A percentile compares a stretch with the other conserved stretches of the same genome.
Conservation (phyloP, 129 eudicot species). For the Saposhnikovia divaricata region DNA sequence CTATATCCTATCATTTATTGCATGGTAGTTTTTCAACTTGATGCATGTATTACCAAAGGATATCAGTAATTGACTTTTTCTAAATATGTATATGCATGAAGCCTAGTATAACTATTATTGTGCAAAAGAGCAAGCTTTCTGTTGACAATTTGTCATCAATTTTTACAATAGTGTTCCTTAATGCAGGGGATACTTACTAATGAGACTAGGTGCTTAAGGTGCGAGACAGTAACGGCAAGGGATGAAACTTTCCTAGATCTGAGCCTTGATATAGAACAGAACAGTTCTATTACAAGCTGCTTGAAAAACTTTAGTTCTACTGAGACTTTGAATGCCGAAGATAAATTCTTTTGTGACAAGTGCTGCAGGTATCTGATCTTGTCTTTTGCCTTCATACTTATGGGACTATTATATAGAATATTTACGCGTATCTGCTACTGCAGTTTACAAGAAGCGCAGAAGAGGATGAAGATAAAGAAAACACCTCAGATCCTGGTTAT, state of each 20-base stretch:
- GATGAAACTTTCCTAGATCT: conserved; percentile 81
- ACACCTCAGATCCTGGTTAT: conserved; percentile 75
- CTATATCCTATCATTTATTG: neutral
- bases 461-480: conserved; percentile 87
- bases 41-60: neutral
- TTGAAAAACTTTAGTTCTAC: conserved; percentile 91
- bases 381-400: neutral
- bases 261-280: conserved; percentile 87
- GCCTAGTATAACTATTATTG: neutral
- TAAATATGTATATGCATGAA: neutral
- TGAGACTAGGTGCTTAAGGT: conserved; percentile 82
- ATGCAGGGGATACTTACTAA: conserved; percentile 86
- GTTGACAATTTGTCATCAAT: neutral
- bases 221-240: conserved; percentile 93
- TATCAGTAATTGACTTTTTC: neutral
- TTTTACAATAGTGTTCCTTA: neutral
- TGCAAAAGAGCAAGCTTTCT: neutral
- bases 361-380: conserved; percentile 60
- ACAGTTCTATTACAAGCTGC: conserved; percentile 89
- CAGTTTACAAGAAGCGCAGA: conserved; percentile 94
- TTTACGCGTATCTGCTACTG: conserved; percentile 6
- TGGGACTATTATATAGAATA: neutral
- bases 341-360: conserved; percentile 80
- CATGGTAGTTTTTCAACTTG: neutral
- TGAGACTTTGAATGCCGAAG: conserved; percentile 84